A percentile compares a stretch with the other conserved stretches of the same genome.
Evolutionary conservation across 371 early-diverging fungal genomes (phyloP).

Genomic region (Basidiobolus heterosporus): DNA sequence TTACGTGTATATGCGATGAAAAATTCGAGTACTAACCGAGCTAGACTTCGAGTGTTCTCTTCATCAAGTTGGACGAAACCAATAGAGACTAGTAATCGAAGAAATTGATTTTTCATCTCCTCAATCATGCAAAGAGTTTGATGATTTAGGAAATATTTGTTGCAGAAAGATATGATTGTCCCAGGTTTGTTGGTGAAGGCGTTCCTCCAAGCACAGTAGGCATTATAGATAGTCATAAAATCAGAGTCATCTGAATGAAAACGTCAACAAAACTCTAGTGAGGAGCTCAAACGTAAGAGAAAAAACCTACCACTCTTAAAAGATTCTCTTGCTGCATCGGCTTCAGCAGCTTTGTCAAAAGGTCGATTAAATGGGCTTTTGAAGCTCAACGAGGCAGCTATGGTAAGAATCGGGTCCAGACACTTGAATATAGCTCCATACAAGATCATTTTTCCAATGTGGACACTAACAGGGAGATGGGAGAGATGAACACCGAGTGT

Average conservation of each 20-base stretch:
- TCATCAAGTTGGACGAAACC: slow-evolving; percentile 38
- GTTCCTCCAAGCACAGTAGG: slow-evolving; percentile 53
- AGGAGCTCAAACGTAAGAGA: neutral
- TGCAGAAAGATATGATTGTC: slow-evolving; percentile 27
- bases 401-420: slow-evolving; percentile 49
- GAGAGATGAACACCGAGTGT: slow-evolving; percentile 76
- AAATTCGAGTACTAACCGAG: slow-evolving; percentile 4
- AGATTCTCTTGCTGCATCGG: slow-evolving; percentile 27
- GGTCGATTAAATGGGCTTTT: slow-evolving; percentile 50
- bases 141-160: slow-evolving; percentile 32
- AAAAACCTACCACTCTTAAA: slow-evolving; percentile 17
- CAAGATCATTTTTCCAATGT: slow-evolving; percentile 65
- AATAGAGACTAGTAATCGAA: slow-evolving; percentile 47
- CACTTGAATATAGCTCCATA: slow-evolving; percentile 50
- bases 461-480: slow-evolving; percentile 58
- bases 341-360: slow-evolving; percentile 46
- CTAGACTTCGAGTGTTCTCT: slow-evolving; percentile 6
- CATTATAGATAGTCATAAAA: slow-evolving; percentile 54
- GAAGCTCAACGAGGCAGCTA: slow-evolving; percentile 44
- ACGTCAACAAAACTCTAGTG: slow-evolving; percentile 7
- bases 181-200: slow-evolving; percentile 6
- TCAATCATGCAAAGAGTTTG: slow-evolving; percentile 54
- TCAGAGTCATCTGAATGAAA: slow-evolving; percentile 38
- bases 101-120: slow-evolving; percentile 62
- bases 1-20: slow-evolving; percentile 7